Conservation (phyloP, 208 protist genomes). For the Leishmania braziliensis region DNA sequence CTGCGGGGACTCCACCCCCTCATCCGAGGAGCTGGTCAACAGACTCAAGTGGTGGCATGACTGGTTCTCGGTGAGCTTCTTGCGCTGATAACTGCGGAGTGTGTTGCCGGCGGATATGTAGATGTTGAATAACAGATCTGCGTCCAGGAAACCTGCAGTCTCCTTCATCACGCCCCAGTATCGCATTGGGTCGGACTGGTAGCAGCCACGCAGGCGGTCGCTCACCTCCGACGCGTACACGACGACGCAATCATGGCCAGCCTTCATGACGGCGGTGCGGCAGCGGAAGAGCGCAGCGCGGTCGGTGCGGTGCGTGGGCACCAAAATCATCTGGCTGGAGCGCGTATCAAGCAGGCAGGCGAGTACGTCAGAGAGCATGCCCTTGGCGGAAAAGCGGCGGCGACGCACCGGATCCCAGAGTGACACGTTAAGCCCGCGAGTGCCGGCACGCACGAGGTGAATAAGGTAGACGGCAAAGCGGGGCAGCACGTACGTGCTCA, state of each 20-base stretch:
- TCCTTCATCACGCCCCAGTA: conserved; percentile 76
- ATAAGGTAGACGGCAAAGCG: conserved; percentile 72
- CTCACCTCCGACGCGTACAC: conserved; percentile 75
- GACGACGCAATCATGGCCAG: conserved; percentile 51
- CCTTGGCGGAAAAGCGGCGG: conserved; percentile 65
- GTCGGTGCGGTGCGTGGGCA: conserved; percentile 88
- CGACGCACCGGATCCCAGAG: conserved; percentile 61
- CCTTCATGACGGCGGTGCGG: conserved; percentile 70
- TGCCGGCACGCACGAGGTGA: conserved; percentile 81
- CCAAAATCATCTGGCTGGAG: conserved; percentile 63
- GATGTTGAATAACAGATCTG: conserved; percentile 67
- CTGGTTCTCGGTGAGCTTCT: conserved; percentile 28
- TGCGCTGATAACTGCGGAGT: conserved; percentile 48
- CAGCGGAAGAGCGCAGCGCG: conserved; percentile 77
- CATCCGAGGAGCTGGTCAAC: conserved; percentile 11
- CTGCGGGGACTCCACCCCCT: conserved; percentile 26
- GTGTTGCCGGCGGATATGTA: conserved; percentile 56
- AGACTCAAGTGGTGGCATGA: conserved; percentile 7
- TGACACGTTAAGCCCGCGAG: conserved; percentile 68
- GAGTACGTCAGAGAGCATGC: conserved; percentile 87
- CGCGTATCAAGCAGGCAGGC: conserved; percentile 67
- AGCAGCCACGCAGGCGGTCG: conserved; percentile 60
- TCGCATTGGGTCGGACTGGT: conserved; percentile 66
- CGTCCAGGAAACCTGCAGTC: conserved; percentile 38
- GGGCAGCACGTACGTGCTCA: conserved; percentile 56